Evolutionary conservation across 164 flowering plant species (phyloP).

Genomic region (Euptelea pleiosperma): DNA sequence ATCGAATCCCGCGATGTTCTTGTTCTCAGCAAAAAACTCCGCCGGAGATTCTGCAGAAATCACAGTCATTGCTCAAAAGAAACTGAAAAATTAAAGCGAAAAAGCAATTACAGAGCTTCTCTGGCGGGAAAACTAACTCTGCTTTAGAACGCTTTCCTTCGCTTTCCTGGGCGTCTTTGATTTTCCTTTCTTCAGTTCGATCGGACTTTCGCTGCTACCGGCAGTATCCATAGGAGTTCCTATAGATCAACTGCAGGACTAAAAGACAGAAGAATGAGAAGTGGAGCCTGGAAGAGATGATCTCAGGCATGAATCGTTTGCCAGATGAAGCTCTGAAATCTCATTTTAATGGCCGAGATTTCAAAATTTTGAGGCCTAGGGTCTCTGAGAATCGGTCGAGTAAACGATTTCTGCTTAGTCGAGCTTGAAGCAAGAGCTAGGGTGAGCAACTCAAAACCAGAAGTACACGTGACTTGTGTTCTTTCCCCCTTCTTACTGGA

Average conservation of each 20-base stretch:
- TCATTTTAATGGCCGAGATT: too few species aligned
- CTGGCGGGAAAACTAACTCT: slow-evolving; percentile 47
- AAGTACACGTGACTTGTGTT: too few species aligned
- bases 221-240: slow-evolving; percentile 38
- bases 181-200: slow-evolving; percentile 47
- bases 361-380: too few species aligned
- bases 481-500: too few species aligned
- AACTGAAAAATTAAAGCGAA: neutral
- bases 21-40: slow-evolving; percentile 96
- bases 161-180: slow-evolving; percentile 57
- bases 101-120: slow-evolving; percentile 15
- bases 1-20: slow-evolving; percentile 95
- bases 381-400: too few species aligned
- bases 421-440: too few species aligned
- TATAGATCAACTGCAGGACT: neutral
- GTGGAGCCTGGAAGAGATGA: too few species aligned
- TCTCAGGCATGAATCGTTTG: too few species aligned
- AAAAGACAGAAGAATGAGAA: neutral
- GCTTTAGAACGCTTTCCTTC: slow-evolving; percentile 72
- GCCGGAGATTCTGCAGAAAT: slow-evolving; percentile 93
- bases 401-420: too few species aligned
- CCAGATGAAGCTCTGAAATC: too few species aligned
- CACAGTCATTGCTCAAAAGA: neutral
- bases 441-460: too few species aligned
- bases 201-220: slow-evolving; percentile 48